phyloP scores from a whole-genome alignment of 306 rosid species.

The Vigna unguiculata region DNA sequence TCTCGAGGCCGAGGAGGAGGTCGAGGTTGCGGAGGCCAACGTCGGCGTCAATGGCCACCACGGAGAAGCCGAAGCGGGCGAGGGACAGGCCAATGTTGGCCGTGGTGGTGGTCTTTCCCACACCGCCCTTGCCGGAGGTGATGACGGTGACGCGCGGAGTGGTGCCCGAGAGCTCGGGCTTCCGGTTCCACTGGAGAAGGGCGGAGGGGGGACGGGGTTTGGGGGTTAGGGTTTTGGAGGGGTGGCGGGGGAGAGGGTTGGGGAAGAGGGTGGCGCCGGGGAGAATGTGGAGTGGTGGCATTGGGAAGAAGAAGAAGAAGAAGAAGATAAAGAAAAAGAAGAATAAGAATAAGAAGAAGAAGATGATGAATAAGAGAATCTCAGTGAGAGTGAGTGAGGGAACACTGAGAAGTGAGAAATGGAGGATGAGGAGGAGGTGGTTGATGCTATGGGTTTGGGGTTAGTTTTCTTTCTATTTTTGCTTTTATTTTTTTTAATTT shows the following conservation, averaged over 20 bases:
- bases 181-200: slow-evolving; percentile 89
- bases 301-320: slow-evolving; percentile 32
- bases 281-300: slow-evolving; percentile 55
- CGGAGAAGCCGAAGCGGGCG: slow-evolving; percentile 93
- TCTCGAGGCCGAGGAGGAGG: slow-evolving; percentile 95
- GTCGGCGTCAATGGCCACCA: slow-evolving; percentile 94
- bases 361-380: background rate
- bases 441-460: background rate
- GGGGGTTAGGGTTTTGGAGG: slow-evolving; percentile 46
- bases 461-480: background rate
- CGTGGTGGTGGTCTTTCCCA: slow-evolving; percentile 92
- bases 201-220: slow-evolving; percentile 39
- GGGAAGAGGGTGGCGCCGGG: background rate
- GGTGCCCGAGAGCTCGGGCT: slow-evolving; percentile 87
- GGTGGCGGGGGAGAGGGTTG: background rate
- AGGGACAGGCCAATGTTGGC: slow-evolving; percentile 96
- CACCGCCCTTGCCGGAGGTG: slow-evolving; percentile 96
- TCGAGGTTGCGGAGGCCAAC: slow-evolving; percentile 98
- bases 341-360: background rate
- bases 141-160: slow-evolving; percentile 94
- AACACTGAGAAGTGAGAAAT: slow-evolving; percentile 13
- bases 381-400: background rate
- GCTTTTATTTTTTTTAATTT: background rate
- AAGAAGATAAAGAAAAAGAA: background rate
- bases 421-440: background rate